Conservation (phyloP, 345 rosid species). For the Gossypium bickii region DNA sequence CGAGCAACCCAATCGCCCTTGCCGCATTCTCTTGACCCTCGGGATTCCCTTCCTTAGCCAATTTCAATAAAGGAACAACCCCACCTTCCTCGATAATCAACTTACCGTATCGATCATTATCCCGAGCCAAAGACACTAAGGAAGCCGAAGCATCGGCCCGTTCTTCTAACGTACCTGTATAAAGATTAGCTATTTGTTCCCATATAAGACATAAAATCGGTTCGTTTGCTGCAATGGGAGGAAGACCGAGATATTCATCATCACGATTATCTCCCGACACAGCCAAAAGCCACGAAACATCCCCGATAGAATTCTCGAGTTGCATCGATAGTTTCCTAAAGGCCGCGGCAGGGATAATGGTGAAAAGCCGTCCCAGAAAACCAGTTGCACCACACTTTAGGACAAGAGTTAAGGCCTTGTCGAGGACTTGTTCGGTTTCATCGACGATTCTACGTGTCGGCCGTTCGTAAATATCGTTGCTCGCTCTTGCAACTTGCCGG, state of each 20-base stretch:
- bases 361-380: slow-evolving; percentile 63
- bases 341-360: slow-evolving; percentile 74
- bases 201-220: slow-evolving; percentile 79
- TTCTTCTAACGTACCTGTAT: slow-evolving; percentile 55
- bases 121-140: slow-evolving; percentile 70
- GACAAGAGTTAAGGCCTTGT: slow-evolving; percentile 54
- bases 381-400: slow-evolving; percentile 65
- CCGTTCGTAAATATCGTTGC: slow-evolving; percentile 74
- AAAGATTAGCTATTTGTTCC: slow-evolving; percentile 78
- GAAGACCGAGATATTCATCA: slow-evolving; percentile 63
- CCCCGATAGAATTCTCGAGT: slow-evolving; percentile 73
- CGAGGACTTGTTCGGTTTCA: slow-evolving; percentile 71
- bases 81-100: slow-evolving; percentile 91
- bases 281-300: slow-evolving; percentile 70
- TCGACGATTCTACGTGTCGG: slow-evolving; percentile 74
- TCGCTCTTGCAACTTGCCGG: slow-evolving; percentile 75
- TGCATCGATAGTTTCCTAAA: slow-evolving; percentile 57
- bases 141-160: slow-evolving; percentile 76
- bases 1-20: slow-evolving; percentile 71
- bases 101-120: slow-evolving; percentile 67
- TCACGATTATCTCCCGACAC: slow-evolving; percentile 55
- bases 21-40: slow-evolving; percentile 87
- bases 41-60: slow-evolving; percentile 70
- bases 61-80: slow-evolving; percentile 62
- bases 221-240: slow-evolving; percentile 80